A percentile compares a stretch with the other conserved stretches of the same genome.
Conservation (phyloP, 2,329 filamentous ascomycete species). For the Teratosphaeria viscida region DNA sequence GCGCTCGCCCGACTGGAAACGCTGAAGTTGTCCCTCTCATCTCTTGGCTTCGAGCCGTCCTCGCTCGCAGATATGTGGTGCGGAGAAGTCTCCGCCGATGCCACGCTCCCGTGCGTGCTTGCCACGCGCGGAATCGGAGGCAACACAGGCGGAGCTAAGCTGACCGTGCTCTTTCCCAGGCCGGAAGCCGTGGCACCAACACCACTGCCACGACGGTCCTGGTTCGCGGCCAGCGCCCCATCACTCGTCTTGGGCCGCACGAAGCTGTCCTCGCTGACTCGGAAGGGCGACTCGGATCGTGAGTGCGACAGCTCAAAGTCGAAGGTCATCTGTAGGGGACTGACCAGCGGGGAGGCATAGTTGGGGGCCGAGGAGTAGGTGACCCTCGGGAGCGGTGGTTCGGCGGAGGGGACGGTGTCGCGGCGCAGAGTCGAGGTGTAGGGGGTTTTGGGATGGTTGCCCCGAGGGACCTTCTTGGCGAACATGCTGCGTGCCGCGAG, state of each 20-base stretch:
- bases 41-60: slow-evolving; percentile 1
- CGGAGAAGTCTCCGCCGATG: not conserved
- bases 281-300: not conserved
- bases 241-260: slow-evolving; percentile 15
- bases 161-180: not conserved
- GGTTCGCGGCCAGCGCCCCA: slow-evolving; percentile 3
- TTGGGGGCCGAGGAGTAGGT: not conserved
- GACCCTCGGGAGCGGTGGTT: not conserved
- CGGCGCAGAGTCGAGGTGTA: not conserved
- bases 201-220: not conserved
- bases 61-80: not conserved
- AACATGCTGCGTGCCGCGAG: not conserved
- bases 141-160: slow-evolving; percentile 34
- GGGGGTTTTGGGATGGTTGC: not conserved
- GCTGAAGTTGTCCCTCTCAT: slow-evolving; percentile 9
- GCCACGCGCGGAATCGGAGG: slow-evolving; percentile 30
- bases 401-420: not conserved
- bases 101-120: not conserved
- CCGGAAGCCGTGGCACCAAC: not conserved
- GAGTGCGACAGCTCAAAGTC: slow-evolving; percentile 17
- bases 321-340: slow-evolving; percentile 21
- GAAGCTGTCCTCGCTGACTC: slow-evolving; percentile 6
- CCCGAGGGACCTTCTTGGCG: not conserved
- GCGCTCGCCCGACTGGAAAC: slow-evolving; percentile 3
- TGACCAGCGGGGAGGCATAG: slow-evolving; percentile 10